Evolutionary conservation across 257 asterid species (phyloP), one percentile per base, ranked within the genome.

Genomic region (Primulina tabacum): DNA sequence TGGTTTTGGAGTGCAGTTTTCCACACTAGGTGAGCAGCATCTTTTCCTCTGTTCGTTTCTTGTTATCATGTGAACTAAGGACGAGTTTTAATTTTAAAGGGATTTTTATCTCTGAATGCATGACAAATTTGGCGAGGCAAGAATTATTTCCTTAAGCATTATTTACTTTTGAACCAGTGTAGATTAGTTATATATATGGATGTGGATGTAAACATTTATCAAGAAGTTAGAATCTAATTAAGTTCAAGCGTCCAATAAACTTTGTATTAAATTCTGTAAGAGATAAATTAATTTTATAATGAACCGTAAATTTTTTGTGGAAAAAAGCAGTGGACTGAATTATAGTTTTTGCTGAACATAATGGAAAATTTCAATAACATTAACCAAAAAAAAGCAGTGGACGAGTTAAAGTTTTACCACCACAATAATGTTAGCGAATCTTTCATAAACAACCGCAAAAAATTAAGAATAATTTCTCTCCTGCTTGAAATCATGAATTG

Each of bases 1-100:
- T 89, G 95, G 89, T 82, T 93, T 73, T 93, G 97, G 97, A 87
- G 82, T 77, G 92, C 90, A 53, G 92, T 88, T 77, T 89, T 82
- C 74, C 97, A 83, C 78, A 86, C 90, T 68, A 80, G 90, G 97
- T 93, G 66, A 78, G 97, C 73, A 65, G 38, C 67, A 38, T 35
- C 10, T 34, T 18, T 59, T 67, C 60, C 20, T 64, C 21, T 30
- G 37, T 56, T 69, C 43, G 16, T 30, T 52, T 50, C 18, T 43
- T 3, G 55, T 73, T n/a, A 37, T 62, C 26, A 10, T 61, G 18
- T 65, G 40, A 50, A 50, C 57, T 5, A 50, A 17, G 57, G 3
- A 50, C 56, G 57, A 17, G 8, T 14, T 16, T 17, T 50, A 17
- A 50, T 16, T 16, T 50, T 4, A 4, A 14, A 16, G 20, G 20